These are phyloP conservation scores for Plasmodium gonderi DNA, from an alignment of 169 alveolate species.

Conservation along the genomic window DNA sequence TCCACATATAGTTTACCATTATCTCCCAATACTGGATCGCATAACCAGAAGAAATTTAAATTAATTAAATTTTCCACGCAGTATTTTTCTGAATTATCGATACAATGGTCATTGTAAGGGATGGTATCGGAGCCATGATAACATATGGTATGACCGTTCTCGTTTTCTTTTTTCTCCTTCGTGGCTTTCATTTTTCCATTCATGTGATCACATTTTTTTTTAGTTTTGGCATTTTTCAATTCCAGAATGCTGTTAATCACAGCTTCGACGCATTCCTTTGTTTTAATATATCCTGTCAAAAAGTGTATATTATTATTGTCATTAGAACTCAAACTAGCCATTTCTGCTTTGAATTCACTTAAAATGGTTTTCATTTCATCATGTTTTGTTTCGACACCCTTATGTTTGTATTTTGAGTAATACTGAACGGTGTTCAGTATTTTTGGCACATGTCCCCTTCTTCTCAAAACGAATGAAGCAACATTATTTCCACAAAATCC, in stretches of 20 bases:
- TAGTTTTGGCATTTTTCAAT: background rate
- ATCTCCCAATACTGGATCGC: conserved; percentile 75
- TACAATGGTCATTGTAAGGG: background rate
- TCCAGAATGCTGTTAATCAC: conserved; percentile 19
- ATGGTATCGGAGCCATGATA: too few species aligned
- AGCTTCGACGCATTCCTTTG: conserved; percentile 42
- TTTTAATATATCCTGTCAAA: conserved; percentile 44
- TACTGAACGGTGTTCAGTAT: conserved; percentile 66
- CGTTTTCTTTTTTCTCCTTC: background rate
- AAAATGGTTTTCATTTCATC: conserved; percentile 26
- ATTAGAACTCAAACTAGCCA: background rate
- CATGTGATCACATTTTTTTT: background rate
- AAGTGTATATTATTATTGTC: conserved; percentile 10
- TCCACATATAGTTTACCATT: conserved; percentile 51
- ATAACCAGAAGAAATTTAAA: conserved; percentile 34
- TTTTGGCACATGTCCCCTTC: conserved; percentile 69
- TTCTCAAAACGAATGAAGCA: conserved; percentile 56
- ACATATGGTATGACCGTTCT: background rate
- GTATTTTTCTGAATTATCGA: background rate
- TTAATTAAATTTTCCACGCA: conserved; percentile 18
- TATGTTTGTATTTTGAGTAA: conserved; percentile 57
- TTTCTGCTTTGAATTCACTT: background rate
- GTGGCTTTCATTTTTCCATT: background rate
- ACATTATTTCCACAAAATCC: conserved; percentile 73
- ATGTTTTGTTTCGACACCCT: conserved; percentile 28